Conservation (phyloP, 441 rosid genomes). For the Rhodomyrtus psidioides region DNA sequence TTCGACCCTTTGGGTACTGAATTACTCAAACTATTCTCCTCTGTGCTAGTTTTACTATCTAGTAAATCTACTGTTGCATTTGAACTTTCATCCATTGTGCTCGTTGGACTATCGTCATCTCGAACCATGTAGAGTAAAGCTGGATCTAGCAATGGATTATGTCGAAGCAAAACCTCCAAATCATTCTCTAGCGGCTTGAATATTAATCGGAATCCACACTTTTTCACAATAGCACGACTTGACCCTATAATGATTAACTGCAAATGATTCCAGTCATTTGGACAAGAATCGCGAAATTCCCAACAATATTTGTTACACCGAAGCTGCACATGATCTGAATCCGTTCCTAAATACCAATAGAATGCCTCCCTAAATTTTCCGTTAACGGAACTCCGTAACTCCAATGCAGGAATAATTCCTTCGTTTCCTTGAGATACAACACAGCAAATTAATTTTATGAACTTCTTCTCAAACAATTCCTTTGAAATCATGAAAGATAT, state of each 20-base stretch:
- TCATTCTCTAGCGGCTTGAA: no score
- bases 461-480: no score
- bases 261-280: not conserved
- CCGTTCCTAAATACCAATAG: no score
- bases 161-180: not conserved
- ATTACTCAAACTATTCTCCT: not conserved
- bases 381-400: no score
- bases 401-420: no score
- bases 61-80: not conserved
- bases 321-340: not conserved
- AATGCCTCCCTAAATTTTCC: no score
- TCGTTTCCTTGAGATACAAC: no score
- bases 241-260: rapidly evolving
- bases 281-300: not conserved
- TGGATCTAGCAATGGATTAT: not conserved
- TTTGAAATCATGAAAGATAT: no score
- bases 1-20: no score
- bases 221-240: rapidly evolving
- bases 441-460: no score
- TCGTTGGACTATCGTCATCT: rapidly evolving
- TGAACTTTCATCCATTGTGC: rapidly evolving
- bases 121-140: not conserved
- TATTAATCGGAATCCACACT: not conserved
- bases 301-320: no score
- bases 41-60: not conserved